Base-by-base conservation (phyloP, 805 yeast genomes). In the Hanseniaspora singularis region DNA sequence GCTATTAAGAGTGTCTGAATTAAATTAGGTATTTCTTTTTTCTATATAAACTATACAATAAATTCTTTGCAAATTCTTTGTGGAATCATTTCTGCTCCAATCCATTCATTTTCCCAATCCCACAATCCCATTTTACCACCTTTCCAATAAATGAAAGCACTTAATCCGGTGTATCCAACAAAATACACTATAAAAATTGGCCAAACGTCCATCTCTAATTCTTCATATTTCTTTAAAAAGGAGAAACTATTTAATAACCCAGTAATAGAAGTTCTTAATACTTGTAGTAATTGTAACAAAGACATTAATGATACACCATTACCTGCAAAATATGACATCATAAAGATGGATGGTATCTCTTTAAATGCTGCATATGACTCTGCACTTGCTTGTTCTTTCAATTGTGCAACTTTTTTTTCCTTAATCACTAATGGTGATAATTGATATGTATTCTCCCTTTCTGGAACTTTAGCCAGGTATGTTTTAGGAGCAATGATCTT, bases 321-420 rank as follows among this genome's bases (percentile, higher is more conserved):
- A 7, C 48, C 48, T 19, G 48, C 38, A 37, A 44, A 44, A 20
- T 44, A 44, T 2, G 48, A 44, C 48, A 44, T 44, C 48, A 44
- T 44, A 2, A 37, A 39, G 11, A 44, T 44, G 12, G 48, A 44
- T 22, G 48, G 48, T 10, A 44, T 44, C 22, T 44, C 48, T n/a
- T 44, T 44, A 18, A 44, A 44, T 12, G 48, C 41, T 10, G 41
- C 24, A 37, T 44, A 44, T 37, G 48, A 44, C 18, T 44, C 48
- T 11, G 26, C 19, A 12, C 41, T 44, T 11, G 48, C 48, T 32
- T 44, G 41, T 24, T 28, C 41, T 31, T 44, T 44, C 9, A 44
- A 31, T 23, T 44, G 40, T n/a, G 26, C 41, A 12, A 44, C 3
- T 20, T 30, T 38, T 28, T 22, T 44, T 37, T 44, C 38, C 23